Percentiles rank a stretch among this genome's conserved stretches.
These are phyloP conservation scores for Kodamaea sagamina DNA, from an alignment of 805 yeast genomes.

Conservation along the genomic window DNA sequence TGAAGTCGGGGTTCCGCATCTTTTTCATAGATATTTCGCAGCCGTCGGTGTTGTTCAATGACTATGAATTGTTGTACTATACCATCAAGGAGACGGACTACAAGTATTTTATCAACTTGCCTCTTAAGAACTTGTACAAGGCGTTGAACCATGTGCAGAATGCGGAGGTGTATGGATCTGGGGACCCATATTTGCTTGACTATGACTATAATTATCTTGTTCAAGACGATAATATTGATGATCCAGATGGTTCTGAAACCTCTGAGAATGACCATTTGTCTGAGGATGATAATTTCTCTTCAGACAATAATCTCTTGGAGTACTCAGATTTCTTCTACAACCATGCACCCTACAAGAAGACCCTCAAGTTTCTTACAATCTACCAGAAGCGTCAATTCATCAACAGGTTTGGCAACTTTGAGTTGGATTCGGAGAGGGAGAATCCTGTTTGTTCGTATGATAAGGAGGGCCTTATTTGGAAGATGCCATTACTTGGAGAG, in stretches of 20 bases:
- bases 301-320: constrained; percentile 22
- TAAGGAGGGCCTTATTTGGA: constrained; percentile 42
- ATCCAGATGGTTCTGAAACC: neutral
- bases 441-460: constrained; percentile 33
- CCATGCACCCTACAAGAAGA: constrained; percentile 27
- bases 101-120: constrained; percentile 45
- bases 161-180: constrained; percentile 17
- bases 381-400: constrained; percentile 45
- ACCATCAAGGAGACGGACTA: constrained; percentile 43
- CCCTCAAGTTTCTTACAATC: constrained; percentile 42
- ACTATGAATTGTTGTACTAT: constrained; percentile 44
- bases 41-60: constrained; percentile 43
- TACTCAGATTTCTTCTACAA: constrained; percentile 39
- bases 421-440: constrained; percentile 14
- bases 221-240: neutral
- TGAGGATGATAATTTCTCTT: neutral
- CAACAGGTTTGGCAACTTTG: constrained; percentile 43
- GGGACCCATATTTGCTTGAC: constrained; percentile 17
- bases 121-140: constrained; percentile 49
- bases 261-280: neutral
- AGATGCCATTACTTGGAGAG: constrained; percentile 33
- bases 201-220: constrained; percentile 23
- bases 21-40: constrained; percentile 46
- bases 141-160: constrained; percentile 39
- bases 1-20: constrained; percentile 54